Base-by-base conservation (phyloP, 495 filamentous ascomycete species). In the Aspergillus bridgeri region DNA sequence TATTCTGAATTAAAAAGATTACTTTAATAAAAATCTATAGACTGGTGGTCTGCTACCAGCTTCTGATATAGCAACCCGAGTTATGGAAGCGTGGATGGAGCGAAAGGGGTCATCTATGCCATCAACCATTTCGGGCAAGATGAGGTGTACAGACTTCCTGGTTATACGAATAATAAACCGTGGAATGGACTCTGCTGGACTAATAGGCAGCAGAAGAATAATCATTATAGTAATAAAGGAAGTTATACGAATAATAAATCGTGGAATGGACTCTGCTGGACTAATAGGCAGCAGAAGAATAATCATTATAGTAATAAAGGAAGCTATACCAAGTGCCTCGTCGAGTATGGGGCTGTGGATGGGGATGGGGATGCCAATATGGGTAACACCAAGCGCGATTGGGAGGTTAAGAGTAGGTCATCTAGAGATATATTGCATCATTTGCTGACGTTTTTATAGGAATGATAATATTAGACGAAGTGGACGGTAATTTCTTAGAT, bases 121-220 rank as follows among this genome's bases (percentile, higher is more conserved):
- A 48, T 67, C 18, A 67, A 67, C 48, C 51, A 49, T 42, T 67
- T 67, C 46, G 53, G 49, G 20, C 65, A 67, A 53, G 49, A 62
- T 17, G 51, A 60, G 22, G 46, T 58, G 23, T 66, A 60, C 46
- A 60, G 27, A 27, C 27, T 51, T 18, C 49, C 23, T 7, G n/a
- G 5, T 18, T 22, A 25, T 27, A 22, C 22, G 23, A 29, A 51
- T 18, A 25, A 17, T 19, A 24, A 20, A 23, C 21, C 25, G 23
- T 51, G 29, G 22, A 51, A 38, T 27, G 49, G 13, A 18, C 33
- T 17, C 29, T 51, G 49, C 21, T 25, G 49, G 21, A 51, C 19
- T n/a, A 23, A 51, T 18, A 27, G 24, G 2, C 22, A 38, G 27
- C 49, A 51, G 17, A 18, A 18, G 52, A 15, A 9, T 21, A 38